Conservation (phyloP, 1,284 basidiomycete genomes). For the Caloboletus inedulis region DNA sequence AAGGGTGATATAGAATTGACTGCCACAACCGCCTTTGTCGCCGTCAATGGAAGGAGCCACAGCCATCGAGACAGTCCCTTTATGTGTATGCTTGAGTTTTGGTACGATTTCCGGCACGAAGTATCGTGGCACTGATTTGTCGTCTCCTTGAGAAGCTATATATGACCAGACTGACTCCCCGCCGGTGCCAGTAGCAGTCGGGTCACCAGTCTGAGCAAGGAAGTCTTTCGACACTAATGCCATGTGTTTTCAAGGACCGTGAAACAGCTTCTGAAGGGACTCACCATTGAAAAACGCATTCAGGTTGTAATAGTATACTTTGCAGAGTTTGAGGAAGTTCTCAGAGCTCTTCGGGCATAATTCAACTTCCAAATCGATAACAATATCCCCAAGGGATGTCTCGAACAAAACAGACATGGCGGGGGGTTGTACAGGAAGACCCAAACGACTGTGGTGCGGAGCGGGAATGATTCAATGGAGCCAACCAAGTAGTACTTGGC, state of each 20-base stretch:
- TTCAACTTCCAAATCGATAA: slow-evolving; percentile 94
- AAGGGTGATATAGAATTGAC: slow-evolving; percentile 96
- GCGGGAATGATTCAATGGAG: background rate
- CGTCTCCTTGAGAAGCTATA: slow-evolving; percentile 51
- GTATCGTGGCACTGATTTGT: slow-evolving; percentile 58
- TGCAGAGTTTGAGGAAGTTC: slow-evolving; percentile 97
- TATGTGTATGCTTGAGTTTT: slow-evolving; percentile 79
- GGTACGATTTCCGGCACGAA: slow-evolving; percentile 81
- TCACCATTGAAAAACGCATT: slow-evolving; percentile 96
- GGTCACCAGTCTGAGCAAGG: slow-evolving; percentile 92
- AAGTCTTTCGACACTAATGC: slow-evolving; percentile 87
- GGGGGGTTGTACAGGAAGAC: background rate
- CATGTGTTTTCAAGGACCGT: slow-evolving; percentile 11
- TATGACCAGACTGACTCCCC: slow-evolving; percentile 84
- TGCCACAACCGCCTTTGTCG: slow-evolving; percentile 80
- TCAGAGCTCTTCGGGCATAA: slow-evolving; percentile 85
- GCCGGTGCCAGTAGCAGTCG: slow-evolving; percentile 91
- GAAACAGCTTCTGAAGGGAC: slow-evolving; percentile 21
- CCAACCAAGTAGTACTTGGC: background rate
- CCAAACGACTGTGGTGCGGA: background rate
- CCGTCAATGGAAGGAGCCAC: slow-evolving; percentile 73
- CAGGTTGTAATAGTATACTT: slow-evolving; percentile 94
- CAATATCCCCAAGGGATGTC: slow-evolving; percentile 93
- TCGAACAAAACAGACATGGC: slow-evolving; percentile 95
- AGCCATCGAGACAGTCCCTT: slow-evolving; percentile 95